These are phyloP conservation scores for Lentinula sp. DNA, from an alignment of 768 basidiomycete species.

Conservation along the genomic window DNA sequence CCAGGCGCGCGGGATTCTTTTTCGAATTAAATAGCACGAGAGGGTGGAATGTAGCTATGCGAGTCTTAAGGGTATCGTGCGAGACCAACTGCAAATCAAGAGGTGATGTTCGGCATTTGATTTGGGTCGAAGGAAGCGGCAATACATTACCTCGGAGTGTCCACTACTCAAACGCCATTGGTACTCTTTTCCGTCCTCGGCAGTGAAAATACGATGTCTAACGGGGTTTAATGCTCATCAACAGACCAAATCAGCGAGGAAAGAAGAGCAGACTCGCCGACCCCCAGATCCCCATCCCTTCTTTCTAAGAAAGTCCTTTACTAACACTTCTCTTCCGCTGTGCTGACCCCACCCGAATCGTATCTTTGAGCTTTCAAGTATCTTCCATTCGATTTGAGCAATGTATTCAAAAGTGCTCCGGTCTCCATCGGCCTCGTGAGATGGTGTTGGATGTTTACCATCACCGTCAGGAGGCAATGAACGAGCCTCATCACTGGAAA, in stretches of 20 bases:
- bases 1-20: constrained; percentile 14
- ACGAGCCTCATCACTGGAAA: no score
- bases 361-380: constrained; percentile 21
- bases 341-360: constrained; percentile 16
- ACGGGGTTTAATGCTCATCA: no score
- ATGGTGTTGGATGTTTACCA: not conserved
- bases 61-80: constrained; percentile 14
- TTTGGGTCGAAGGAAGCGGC: not conserved
- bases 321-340: constrained; percentile 14
- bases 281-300: constrained; percentile 15
- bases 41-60: constrained; percentile 14
- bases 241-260: no score
- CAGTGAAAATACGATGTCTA: constrained; percentile 16
- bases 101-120: not conserved
- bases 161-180: constrained; percentile 14
- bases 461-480: not conserved
- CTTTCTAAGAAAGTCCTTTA: constrained; percentile 20
- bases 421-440: not conserved
- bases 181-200: constrained; percentile 19
- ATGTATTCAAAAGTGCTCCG: constrained; percentile 9
- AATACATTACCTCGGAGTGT: constrained; percentile 8
- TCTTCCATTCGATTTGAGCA: constrained; percentile 28
- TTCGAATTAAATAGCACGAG: constrained; percentile 6
- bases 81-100: constrained; percentile 10
- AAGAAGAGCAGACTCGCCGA: constrained; percentile 10